phyloP scores from a whole-genome alignment of 1,284 basidiomycete species.

The Moesziomyces aphidis region DNA sequence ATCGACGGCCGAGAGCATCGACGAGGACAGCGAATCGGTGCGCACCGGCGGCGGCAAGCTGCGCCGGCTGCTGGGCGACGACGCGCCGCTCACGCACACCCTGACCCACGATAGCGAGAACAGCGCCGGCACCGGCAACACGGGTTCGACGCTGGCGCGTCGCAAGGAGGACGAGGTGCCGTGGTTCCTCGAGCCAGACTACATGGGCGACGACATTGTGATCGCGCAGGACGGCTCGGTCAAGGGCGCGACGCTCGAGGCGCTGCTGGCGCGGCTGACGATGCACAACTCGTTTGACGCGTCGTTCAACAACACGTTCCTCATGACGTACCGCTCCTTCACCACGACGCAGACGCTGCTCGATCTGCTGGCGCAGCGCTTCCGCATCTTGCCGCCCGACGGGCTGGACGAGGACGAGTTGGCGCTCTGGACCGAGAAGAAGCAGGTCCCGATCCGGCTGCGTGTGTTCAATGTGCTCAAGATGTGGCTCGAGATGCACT shows the following conservation, averaged over 20 bases:
- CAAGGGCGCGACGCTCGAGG: conserved; percentile 85
- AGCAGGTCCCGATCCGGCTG: conserved; percentile 85
- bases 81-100: conserved; percentile 66
- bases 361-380: conserved; percentile 85
- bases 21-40: conserved; percentile 38
- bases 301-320: conserved; percentile 88
- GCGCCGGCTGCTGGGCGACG: conserved; percentile 80
- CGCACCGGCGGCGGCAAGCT: conserved; percentile 36
- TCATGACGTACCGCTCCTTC: conserved; percentile 97
- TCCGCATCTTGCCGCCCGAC: conserved; percentile 81
- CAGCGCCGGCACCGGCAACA: conserved; percentile 15
- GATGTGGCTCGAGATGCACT: conserved; percentile 69
- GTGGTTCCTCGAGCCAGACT: conserved; percentile 83
- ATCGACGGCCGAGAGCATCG: conserved; percentile 19
- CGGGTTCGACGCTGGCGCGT: conserved; percentile 16
- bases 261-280: conserved; percentile 88
- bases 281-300: conserved; percentile 78
- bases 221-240: conserved; percentile 79
- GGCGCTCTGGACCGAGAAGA: conserved; percentile 85
- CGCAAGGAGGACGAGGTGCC: conserved; percentile 72
- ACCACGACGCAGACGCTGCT: conserved; percentile 86
- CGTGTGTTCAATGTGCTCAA: conserved; percentile 69
- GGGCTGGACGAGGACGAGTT: conserved; percentile 77
- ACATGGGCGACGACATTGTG: conserved; percentile 81
- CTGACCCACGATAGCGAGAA: conserved; percentile 43